Evolutionary conservation across 495 filamentous ascomycete genomes (phyloP), one percentile per base, ranked within the genome.

Genomic region (Annulohypoxylon maeteangense): DNA sequence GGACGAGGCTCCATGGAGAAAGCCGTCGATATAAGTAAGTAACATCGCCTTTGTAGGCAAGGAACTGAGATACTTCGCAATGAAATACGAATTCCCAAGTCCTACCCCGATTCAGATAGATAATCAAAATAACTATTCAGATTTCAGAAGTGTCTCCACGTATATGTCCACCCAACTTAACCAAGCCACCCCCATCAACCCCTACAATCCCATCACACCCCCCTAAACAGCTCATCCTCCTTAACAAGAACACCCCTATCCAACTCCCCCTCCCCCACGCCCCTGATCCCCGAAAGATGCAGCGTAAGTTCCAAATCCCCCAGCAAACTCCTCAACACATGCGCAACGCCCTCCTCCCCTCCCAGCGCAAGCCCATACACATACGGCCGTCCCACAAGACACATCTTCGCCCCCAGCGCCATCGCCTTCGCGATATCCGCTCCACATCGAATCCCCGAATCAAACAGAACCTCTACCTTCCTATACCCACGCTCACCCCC

Each of bases 371-470:
- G 57, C 20, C 70, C 70, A 22, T 71, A 74, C 14, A 76, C 66
- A 22, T 74, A 76, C 10, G 74, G 71, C 3, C 74, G 38, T 18
- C 88, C 88, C 23, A 90, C 76, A 20, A 83, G 86, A n/a, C 88
- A 87, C 38, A 81, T 86, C 10, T 79, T 86, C 4, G 88, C 88
- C 0, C 89, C 89, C 20, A 90, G 75, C 11, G 84, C 87, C 34
- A 90, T 56, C 0, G 87, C 86, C 67, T 90, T 90, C 55, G 90
- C 84, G 11, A 90, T 85, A 68, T 90, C 88, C 7, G 80, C 82
- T 0, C 88, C 89, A 2, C 84, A 76, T 25, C 84, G 82, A 20
- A 90, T 83, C 0, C 88, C 89, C 0, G 87, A 88, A 64, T 92
- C 89, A 34, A 91, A 78, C 42, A 83, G 82, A 16, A 92, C 80